Base-by-base conservation (phyloP, 768 basidiomycete genomes). In the Boletus sp. region DNA sequence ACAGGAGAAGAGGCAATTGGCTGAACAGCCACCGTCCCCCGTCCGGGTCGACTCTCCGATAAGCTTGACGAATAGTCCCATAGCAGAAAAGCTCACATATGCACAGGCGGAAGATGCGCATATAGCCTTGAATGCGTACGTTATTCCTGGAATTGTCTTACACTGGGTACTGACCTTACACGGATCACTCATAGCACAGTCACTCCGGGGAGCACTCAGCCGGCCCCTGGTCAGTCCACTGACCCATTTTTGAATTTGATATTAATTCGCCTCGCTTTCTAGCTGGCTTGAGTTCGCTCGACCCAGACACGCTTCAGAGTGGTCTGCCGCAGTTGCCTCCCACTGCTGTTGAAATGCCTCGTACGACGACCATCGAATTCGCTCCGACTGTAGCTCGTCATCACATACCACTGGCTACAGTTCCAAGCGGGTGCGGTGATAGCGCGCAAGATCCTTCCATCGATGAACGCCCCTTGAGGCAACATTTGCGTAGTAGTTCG, bases 311-410 rank as follows among this genome's bases (percentile, higher is more conserved):
- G 6, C 37, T 32, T 32, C 56, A 53, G 34, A 34, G 19, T 32
- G 34, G 30, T 47, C 55, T 25, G 11, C 53, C 49, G 44, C 64
- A 46, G 3, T 35, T 15, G 14, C 42, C 52, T 47, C 21, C 47
- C 29, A 33, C 52, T n/a, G 42, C 34, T 25, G 27, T 40, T 15
- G 62, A 45, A 68, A 69, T 68, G 63, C 76, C 61, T 44, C 74
- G 76, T 9, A 77, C 77, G 9, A 74, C 77, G 34, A 82, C 80
- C 0, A 66, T 83, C 40, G 82, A 84, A 57, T 83, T 84, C 60
- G 79, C 79, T 6, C 71, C 74, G n/a, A 56, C 60, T 15, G 64
- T 74, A 15, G 62, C 53, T 40, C 68, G 61, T 29, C 61, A 64
- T 37, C 53, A 60, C 58, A 61, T 62, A 34, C 60, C 68, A n/a